Evolutionary conservation across 2,329 filamentous ascomycete genomes (phyloP).

Genomic region (Cryphonectria japonica): DNA sequence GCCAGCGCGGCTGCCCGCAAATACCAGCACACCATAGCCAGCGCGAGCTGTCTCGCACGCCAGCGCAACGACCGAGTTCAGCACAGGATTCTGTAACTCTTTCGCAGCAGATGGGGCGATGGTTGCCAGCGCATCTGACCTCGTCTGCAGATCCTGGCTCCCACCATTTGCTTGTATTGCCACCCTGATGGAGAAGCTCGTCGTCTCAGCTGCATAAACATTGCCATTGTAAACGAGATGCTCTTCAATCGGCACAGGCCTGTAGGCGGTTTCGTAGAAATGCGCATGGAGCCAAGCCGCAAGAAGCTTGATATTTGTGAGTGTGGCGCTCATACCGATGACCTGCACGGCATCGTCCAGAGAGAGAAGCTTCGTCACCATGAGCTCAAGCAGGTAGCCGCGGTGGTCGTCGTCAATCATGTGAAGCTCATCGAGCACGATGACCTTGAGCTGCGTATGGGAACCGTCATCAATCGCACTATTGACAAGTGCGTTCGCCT

Average conservation of each 20-base stretch:
- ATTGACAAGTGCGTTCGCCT: slow-evolving; percentile 78
- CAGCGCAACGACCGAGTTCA: slow-evolving; percentile 72
- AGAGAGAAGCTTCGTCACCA: slow-evolving; percentile 73
- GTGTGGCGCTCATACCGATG: slow-evolving; percentile 78
- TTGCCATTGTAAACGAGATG: slow-evolving; percentile 72
- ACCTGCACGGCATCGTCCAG: slow-evolving; percentile 67
- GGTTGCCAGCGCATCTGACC: slow-evolving; percentile 46
- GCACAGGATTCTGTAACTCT: slow-evolving; percentile 66
- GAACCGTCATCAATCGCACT: slow-evolving; percentile 72
- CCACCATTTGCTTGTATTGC: slow-evolving; percentile 50
- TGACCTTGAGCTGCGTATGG: slow-evolving; percentile 64
- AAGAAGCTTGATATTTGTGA: slow-evolving; percentile 74
- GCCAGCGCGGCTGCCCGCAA: slow-evolving; percentile 69
- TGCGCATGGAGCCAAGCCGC: slow-evolving; percentile 72
- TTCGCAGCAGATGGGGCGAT: slow-evolving; percentile 62
- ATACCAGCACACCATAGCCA: slow-evolving; percentile 73
- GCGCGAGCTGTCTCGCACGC: slow-evolving; percentile 69
- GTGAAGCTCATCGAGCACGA: slow-evolving; percentile 79
- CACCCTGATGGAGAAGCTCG: slow-evolving; percentile 60
- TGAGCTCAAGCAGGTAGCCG: slow-evolving; percentile 75
- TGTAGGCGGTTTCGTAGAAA: slow-evolving; percentile 73
- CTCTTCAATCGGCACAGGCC: slow-evolving; percentile 76
- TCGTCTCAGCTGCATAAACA: slow-evolving; percentile 66
- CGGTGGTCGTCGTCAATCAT: slow-evolving; percentile 79
- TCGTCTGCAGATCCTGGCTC: slow-evolving; percentile 36